Evolutionary conservation across 139 green algal species (phyloP).

Genomic region (Trebouxia sp.): DNA sequence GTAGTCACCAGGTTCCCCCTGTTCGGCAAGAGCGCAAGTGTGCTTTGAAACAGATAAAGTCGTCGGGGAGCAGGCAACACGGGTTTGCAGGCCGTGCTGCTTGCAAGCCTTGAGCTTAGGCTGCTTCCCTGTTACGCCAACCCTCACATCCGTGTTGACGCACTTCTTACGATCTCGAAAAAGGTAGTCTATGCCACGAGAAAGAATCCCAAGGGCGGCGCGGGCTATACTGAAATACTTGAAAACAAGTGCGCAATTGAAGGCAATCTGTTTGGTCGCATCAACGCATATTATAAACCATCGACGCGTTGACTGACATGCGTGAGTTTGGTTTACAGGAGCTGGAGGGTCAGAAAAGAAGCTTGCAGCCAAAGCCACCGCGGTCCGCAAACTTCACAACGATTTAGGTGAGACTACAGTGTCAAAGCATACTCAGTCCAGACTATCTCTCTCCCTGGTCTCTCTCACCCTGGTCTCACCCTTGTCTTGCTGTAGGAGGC

Average conservation of each 20-base stretch:
- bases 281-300: background rate
- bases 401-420: background rate
- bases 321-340: background rate
- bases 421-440: background rate
- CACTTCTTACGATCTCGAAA: background rate
- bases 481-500: background rate
- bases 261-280: background rate
- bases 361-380: conserved; percentile 8
- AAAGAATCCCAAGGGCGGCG: background rate
- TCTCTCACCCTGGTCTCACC: background rate
- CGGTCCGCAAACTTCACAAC: conserved; percentile 7
- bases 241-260: background rate
- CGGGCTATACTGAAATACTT: background rate
- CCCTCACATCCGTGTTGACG: background rate
- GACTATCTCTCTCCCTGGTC: background rate
- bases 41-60: background rate
- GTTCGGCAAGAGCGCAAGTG: background rate
- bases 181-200: background rate
- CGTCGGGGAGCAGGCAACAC: background rate
- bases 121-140: background rate
- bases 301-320: background rate
- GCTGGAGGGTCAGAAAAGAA: conserved; percentile 20
- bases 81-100: background rate
- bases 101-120: background rate
- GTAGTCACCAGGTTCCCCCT: too few species aligned